phyloP scores from a whole-genome alignment of 257 asterid genomes.

The Solanum virginianum region DNA sequence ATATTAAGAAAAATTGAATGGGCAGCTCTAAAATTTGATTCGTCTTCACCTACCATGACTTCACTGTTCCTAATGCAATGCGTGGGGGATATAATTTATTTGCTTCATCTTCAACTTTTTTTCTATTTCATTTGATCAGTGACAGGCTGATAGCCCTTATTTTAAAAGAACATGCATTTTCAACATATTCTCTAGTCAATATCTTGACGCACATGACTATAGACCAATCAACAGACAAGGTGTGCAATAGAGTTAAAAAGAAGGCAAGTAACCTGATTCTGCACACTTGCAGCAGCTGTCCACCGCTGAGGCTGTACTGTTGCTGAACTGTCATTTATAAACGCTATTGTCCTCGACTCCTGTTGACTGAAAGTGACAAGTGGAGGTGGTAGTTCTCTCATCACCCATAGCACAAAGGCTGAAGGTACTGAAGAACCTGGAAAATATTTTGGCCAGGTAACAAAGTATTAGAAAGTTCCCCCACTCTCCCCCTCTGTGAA shows the following conservation, averaged over 20 bases:
- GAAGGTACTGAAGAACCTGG: conserved; percentile 93
- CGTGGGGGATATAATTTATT: neutral
- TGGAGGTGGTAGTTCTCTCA: conserved; percentile 86
- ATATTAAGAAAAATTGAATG: neutral
- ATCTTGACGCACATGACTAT: neutral
- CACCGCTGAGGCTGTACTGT: conserved; percentile 45
- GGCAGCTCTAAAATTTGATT: neutral
- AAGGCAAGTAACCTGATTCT: conserved; percentile 53
- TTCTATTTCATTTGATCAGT: neutral
- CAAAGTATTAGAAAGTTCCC: neutral
- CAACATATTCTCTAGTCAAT: neutral
- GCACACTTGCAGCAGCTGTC: conserved; percentile 46
- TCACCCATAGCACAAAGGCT: conserved; percentile 63
- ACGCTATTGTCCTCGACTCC: conserved; percentile 58
- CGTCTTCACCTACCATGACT: neutral
- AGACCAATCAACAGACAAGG: neutral
- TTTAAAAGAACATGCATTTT: neutral
- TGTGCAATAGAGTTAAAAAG: neutral
- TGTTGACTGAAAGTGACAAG: conserved; percentile 24
- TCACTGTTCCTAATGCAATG: neutral
- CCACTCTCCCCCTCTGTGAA: neutral
- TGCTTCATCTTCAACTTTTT: neutral
- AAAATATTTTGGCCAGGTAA: neutral
- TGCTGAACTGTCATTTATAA: conserved; percentile 44
- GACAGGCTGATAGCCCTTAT: neutral